phyloP scores from a whole-genome alignment of 805 yeast genomes.

The Scheffersomyces ergatensis region DNA sequence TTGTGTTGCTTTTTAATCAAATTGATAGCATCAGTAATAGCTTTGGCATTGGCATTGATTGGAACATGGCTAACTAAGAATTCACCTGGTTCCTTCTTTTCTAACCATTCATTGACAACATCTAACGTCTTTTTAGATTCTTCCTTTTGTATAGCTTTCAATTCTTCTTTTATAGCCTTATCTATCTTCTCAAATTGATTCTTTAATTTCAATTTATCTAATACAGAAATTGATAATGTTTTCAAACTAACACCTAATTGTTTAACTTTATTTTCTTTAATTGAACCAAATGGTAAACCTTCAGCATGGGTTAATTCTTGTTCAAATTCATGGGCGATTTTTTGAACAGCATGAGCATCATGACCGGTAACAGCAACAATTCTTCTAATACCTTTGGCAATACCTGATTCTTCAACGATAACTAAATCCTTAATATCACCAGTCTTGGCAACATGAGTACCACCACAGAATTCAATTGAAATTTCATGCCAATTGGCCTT shows the following conservation, averaged over 20 bases:
- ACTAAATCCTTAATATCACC: slow-evolving; percentile 91
- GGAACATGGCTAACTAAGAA: slow-evolving; percentile 67
- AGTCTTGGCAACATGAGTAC: slow-evolving; percentile 92
- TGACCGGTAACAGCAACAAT: slow-evolving; percentile 95
- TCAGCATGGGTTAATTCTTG: slow-evolving; percentile 57
- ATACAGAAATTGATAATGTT: slow-evolving; percentile 75
- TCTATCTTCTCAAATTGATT: slow-evolving; percentile 75
- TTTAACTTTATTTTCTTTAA: slow-evolving; percentile 80
- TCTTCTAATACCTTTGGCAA: slow-evolving; percentile 98
- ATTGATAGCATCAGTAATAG: slow-evolving; percentile 89
- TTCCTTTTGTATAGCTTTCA: slow-evolving; percentile 83
- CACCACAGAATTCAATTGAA: slow-evolving; percentile 98
- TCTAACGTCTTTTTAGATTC: slow-evolving; percentile 82
- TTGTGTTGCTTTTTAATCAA: slow-evolving; percentile 74
- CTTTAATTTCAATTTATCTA: slow-evolving; percentile 74
- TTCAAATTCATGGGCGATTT: slow-evolving; percentile 72
- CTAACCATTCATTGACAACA: slow-evolving; percentile 68
- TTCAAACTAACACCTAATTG: slow-evolving; percentile 82
- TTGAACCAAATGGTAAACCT: slow-evolving; percentile 66
- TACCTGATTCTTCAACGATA: slow-evolving; percentile 91
- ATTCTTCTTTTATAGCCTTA: slow-evolving; percentile 83
- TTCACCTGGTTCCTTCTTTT: slow-evolving; percentile 40
- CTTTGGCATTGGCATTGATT: slow-evolving; percentile 84
- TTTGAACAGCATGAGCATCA: slow-evolving; percentile 88
- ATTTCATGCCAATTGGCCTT: slow-evolving; percentile 72